Base-by-base conservation (phyloP, 148 eudicot species). In the Rhododendron mucronatum region DNA sequence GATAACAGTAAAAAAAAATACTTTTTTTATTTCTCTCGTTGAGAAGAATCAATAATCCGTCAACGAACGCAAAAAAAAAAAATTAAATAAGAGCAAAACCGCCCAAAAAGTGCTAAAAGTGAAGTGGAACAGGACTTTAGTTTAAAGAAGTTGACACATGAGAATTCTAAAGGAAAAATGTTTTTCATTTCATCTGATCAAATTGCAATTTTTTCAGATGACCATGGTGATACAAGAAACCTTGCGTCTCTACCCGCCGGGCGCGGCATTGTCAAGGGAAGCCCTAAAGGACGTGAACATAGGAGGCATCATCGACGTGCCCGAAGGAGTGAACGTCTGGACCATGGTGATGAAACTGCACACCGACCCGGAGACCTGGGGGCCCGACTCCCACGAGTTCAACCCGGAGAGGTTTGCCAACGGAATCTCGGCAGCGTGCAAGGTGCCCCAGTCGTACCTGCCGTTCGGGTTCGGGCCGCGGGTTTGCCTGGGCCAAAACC, bases 221-320 rank as follows among this genome's bases (percentile, higher is more conserved):
- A 85, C 87, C 1, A 79, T 85, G 78, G 87, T 85, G 57, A 63
- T 85, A 26, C 87, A 85, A 85, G 87, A 85, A 48, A 61, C 87
- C 0, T 2, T 85, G 48, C 77, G 87, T 11, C 65, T 85, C 0
- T 85, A 85, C 33, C 83, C 87, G 3, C 75, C 82, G 8, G 87
- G 75, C 4, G 30, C 7, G 0, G 53, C 48, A 0, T 26, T 86
- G n/a, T 67, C 80, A 12, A 81, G 87, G 51, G 87, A 86, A 44
- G 79, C 84, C 59, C 35, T 86, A 3, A 81, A 81, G 75, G 87
- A 86, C 51, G 39, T 86, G 30, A 67, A 73, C 18, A 81, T 86
- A 1, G 79, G 84, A 11, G 80, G 80, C 13, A 86, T 86, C 13
- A 86, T 86, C n/a, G 33, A 85, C 1, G 35, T 85, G 5, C 87